These are phyloP conservation scores for Potentilla sterilis DNA, from an alignment of 306 rosid genomes.

Conservation along the genomic window DNA sequence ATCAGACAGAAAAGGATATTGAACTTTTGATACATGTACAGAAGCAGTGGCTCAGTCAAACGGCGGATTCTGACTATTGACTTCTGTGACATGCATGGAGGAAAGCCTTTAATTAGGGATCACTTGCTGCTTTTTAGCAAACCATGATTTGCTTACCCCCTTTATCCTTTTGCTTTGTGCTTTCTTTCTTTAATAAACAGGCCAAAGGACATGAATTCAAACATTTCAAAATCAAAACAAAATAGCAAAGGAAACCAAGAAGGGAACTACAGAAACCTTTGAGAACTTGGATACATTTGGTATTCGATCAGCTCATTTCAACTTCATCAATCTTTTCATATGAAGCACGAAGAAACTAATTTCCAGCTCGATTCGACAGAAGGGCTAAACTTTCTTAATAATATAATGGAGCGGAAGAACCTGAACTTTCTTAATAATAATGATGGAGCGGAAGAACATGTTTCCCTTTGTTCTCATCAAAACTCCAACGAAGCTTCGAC, in stretches of 20 bases:
- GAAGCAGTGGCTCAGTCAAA: constrained; percentile 8
- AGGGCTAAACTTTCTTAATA: background rate
- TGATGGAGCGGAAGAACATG: background rate
- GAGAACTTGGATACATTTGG: background rate
- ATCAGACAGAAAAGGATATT: background rate
- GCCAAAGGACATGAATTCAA: background rate
- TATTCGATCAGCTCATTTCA: background rate
- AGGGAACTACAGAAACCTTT: too few species aligned
- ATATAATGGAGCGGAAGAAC: background rate
- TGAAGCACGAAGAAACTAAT: background rate
- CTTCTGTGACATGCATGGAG: background rate
- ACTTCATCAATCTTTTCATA: background rate
- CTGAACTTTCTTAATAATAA: too few species aligned
- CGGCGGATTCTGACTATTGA: background rate
- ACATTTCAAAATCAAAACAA: background rate
- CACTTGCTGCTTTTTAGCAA: background rate
- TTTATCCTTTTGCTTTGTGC: background rate
- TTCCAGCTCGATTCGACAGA: background rate
- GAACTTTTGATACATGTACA: background rate
- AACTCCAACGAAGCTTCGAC: background rate
- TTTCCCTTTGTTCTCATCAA: background rate
- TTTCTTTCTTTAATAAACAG: background rate
- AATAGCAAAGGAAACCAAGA: background rate
- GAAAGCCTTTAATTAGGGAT: background rate
- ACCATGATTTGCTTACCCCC: background rate